phyloP scores from a whole-genome alignment of 1,284 basidiomycete species.

The Caloboletus firmus region DNA sequence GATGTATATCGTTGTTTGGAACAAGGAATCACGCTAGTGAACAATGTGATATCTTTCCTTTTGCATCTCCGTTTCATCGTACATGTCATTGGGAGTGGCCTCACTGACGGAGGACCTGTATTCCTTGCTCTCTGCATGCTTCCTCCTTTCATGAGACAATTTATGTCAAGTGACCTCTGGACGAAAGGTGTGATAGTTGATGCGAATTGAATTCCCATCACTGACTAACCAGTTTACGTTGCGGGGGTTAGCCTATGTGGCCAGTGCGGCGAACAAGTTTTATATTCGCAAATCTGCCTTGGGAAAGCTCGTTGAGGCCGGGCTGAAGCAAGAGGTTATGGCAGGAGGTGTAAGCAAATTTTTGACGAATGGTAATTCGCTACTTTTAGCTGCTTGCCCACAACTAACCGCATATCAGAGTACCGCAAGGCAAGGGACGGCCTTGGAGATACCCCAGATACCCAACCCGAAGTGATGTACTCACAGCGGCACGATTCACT shows the following conservation, averaged over 20 bases:
- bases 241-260: constrained; percentile 19
- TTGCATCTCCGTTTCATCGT: constrained; percentile 24
- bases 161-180: constrained; percentile 18
- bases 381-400: background rate
- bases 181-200: constrained; percentile 15
- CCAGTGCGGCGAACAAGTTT: constrained; percentile 13
- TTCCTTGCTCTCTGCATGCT: constrained; percentile 24
- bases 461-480: constrained; percentile 24
- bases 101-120: constrained; percentile 19
- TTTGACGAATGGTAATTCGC: constrained; percentile 31
- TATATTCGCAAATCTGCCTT: constrained; percentile 33
- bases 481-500: constrained; percentile 8
- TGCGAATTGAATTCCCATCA: background rate
- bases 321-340: constrained; percentile 36
- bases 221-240: background rate
- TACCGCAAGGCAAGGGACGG: constrained; percentile 31
- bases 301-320: constrained; percentile 16
- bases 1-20: constrained; percentile 14
- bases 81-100: constrained; percentile 16
- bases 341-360: constrained; percentile 32
- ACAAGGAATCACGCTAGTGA: constrained; percentile 4
- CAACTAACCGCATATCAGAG: constrained; percentile 26
- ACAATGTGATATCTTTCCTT: constrained; percentile 19
- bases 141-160: constrained; percentile 3
- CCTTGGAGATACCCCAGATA: constrained; percentile 31